Percentiles rank a stretch among this genome's conserved stretches.
Conservation (phyloP, 2,329 filamentous ascomycete genomes). For the Ceratocystis lukuohia region DNA sequence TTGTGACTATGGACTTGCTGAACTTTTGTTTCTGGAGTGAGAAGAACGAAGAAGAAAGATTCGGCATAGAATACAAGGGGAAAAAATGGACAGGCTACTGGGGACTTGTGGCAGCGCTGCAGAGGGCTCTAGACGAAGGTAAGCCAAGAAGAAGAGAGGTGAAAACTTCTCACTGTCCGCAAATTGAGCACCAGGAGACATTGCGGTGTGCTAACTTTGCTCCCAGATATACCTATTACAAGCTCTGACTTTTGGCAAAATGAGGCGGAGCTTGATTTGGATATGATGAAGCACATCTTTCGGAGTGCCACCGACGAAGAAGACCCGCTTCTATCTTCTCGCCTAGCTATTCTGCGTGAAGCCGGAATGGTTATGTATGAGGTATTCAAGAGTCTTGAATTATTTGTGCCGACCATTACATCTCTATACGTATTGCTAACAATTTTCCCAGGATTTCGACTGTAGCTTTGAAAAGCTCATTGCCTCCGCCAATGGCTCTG, state of each 20-base stretch:
- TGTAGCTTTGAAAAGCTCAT: constrained; percentile 64
- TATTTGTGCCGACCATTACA: not conserved
- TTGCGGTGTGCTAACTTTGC: not conserved
- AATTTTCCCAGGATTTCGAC: constrained; percentile 50
- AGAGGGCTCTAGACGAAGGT: constrained; percentile 78
- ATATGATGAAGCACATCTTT: constrained; percentile 64
- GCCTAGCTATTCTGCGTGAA: constrained; percentile 67
- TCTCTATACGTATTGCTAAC: not conserved
- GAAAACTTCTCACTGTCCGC: too few relatives aligned
- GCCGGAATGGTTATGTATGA: constrained; percentile 68
- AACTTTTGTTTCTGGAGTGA: constrained; percentile 98
- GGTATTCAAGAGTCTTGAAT: constrained; percentile 31
- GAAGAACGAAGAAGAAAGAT: constrained; percentile 53
- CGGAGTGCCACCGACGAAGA: constrained; percentile 73
- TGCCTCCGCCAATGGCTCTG: constrained; percentile 60
- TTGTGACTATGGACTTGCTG: constrained; percentile 92
- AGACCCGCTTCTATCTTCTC: constrained; percentile 70
- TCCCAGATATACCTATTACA: constrained; percentile 69
- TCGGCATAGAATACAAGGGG: constrained; percentile 68
- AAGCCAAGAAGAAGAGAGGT: constrained; percentile 12
- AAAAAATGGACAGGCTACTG: constrained; percentile 88
- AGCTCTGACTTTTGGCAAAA: constrained; percentile 76
- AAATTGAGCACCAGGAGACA: not conserved
- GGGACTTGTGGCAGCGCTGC: constrained; percentile 77
- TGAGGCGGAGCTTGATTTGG: constrained; percentile 60